Conservation (phyloP, 2,329 filamentous ascomycete species). For the Phialemonium atrogriseum region DNA sequence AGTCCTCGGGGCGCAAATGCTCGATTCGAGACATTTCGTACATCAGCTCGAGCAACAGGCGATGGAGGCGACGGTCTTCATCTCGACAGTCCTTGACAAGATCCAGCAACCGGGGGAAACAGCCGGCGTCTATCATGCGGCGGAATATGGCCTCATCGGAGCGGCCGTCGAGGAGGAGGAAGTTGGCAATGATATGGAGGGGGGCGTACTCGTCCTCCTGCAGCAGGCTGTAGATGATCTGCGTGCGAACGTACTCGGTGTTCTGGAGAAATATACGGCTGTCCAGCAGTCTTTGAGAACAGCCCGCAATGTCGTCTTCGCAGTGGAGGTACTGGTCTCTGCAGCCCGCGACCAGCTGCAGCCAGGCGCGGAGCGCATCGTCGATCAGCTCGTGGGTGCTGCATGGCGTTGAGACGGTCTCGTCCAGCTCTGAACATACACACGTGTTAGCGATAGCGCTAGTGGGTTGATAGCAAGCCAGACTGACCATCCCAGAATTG, state of each 20-base stretch:
- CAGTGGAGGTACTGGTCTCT: conserved; percentile 67
- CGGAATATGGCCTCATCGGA: conserved; percentile 70
- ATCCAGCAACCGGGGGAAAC: conserved; percentile 76
- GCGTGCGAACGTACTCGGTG: conserved; percentile 79
- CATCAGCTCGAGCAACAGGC: conserved; percentile 74
- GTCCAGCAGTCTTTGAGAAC: conserved; percentile 69
- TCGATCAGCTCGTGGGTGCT: conserved; percentile 59
- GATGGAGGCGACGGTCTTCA: conserved; percentile 64
- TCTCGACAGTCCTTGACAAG: conserved; percentile 62
- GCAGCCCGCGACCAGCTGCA: conserved; percentile 67
- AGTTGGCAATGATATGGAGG: conserved; percentile 74
- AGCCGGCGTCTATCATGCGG: conserved; percentile 79
- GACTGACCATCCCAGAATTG: conserved; percentile 79
- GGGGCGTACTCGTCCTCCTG: conserved; percentile 77
- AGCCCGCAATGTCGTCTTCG: conserved; percentile 73
- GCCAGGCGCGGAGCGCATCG: conserved; percentile 75
- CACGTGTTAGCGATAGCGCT: background rate
- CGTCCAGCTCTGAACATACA: conserved; percentile 33
- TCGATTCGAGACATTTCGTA: conserved; percentile 97
- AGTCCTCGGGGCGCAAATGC: conserved; percentile 65
- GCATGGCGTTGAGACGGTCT: conserved; percentile 37
- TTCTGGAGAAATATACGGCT: conserved; percentile 68
- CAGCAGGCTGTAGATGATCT: conserved; percentile 85
- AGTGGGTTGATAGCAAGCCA: conserved; percentile 6
- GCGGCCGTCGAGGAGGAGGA: conserved; percentile 82